These are phyloP conservation scores for Gossypium trilobum DNA, from an alignment of 441 rosid genomes.

Conservation along the genomic window DNA sequence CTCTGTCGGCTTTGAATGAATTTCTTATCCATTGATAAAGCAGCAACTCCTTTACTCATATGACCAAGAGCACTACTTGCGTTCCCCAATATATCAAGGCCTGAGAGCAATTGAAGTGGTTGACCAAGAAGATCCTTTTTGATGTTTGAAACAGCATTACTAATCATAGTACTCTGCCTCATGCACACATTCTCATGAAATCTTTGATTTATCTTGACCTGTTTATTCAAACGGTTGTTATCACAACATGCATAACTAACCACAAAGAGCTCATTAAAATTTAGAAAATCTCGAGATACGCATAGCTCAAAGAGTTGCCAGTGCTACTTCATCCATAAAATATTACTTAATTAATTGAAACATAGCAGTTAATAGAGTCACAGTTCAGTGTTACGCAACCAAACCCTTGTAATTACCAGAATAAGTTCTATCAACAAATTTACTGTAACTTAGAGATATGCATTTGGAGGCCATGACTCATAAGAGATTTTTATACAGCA, in stretches of 20 bases:
- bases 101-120: slow-evolving; percentile 92
- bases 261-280: neutral
- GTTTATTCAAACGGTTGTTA: slow-evolving; percentile 18
- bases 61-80: slow-evolving; percentile 99
- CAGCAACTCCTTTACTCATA: slow-evolving; percentile 99
- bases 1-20: slow-evolving; percentile 90
- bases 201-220: slow-evolving; percentile 85
- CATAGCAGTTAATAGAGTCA: neutral
- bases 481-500: neutral
- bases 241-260: slow-evolving; percentile 13
- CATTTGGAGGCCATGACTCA: neutral
- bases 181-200: slow-evolving; percentile 71
- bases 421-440: neutral
- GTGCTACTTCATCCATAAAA: neutral
- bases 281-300: neutral
- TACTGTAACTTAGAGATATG: neutral
- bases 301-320: neutral
- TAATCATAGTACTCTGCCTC: slow-evolving; percentile 91
- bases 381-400: neutral
- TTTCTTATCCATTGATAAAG: slow-evolving; percentile 93
- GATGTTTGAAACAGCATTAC: slow-evolving; percentile 64
- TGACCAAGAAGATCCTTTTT: slow-evolving; percentile 93
- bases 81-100: slow-evolving; percentile 95
- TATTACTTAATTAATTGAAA: neutral
- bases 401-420: neutral